phyloP scores from a whole-genome alignment of 805 yeast genomes.

The Lipomyces kockii region DNA sequence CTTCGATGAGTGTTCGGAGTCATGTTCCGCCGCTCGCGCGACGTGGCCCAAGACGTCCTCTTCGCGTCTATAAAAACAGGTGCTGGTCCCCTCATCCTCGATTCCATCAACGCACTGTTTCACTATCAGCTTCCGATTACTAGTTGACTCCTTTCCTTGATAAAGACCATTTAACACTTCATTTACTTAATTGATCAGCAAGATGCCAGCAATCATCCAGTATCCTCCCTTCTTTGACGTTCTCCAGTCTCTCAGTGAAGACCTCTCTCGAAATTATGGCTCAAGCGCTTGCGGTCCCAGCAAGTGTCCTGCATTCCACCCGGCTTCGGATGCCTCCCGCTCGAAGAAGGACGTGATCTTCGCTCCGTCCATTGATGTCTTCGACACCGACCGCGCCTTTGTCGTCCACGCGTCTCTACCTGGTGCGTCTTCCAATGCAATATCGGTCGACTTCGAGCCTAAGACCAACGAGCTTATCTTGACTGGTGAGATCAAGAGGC shows the following conservation, averaged over 20 bases:
- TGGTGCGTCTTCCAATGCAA: slow-evolving; percentile 49
- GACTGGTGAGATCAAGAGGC: slow-evolving; percentile 48
- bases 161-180: neutral
- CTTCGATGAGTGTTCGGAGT: neutral
- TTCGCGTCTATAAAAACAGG: neutral
- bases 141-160: neutral
- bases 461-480: slow-evolving; percentile 51
- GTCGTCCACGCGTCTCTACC: slow-evolving; percentile 54
- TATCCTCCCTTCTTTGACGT: slow-evolving; percentile 20
- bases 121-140: neutral
- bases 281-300: neutral
- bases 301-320: slow-evolving; percentile 1
- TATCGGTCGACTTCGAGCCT: slow-evolving; percentile 54
- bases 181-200: neutral
- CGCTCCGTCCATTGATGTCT: slow-evolving; percentile 54
- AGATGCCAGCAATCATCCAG: slow-evolving; percentile 15
- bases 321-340: slow-evolving; percentile 9
- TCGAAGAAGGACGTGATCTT: slow-evolving; percentile 3
- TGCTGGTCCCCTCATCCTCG: neutral
- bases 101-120: neutral
- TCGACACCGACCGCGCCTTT: slow-evolving; percentile 52
- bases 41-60: neutral
- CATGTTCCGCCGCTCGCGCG: neutral
- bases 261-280: slow-evolving; percentile 18
- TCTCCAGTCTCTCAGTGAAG: slow-evolving; percentile 21